Evolutionary conservation across 805 yeast genomes (phyloP), one percentile per base, ranked within the genome.

Genomic region (Lipomyces yamadae): DNA sequence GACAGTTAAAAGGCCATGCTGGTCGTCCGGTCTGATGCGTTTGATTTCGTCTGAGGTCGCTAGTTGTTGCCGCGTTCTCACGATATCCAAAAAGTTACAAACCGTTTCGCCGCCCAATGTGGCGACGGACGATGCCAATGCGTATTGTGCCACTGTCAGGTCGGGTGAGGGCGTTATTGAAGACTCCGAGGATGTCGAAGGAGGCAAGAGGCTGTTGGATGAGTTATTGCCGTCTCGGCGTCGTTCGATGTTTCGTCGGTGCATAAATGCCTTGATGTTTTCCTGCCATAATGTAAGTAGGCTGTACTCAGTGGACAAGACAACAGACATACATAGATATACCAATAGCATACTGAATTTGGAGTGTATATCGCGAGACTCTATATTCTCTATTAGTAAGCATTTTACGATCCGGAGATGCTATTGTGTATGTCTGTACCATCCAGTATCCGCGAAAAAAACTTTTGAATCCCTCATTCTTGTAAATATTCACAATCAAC

Each of bases 401-500:
- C 55, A 3, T 11, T 5, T 18, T 24, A 24, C 24, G n/a, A 2
- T 10, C 30, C 30, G 30, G 30, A 4, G 52, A n/a, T 1, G 30
- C n/a, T 24, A 24, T 18, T 48, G 53, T n/a, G 30, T 10, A 18
- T 18, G n/a, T 11, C 13, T 64, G 30, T 65, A 69, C 73, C 81
- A 80, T 77, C 78, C 79, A 78, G 69, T 80, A 80, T 10, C 99
- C 99, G 71, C 96, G 84, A 79, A 86, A 93, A 70, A 90, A 82
- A 3, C 98, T 98, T 63, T 77, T 79, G 57, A 89, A 30, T 2
- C 98, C 98, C 73, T 91, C 97, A 0, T 79, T 77, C 52, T 76
- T 77, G 74, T 82, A 86, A 37, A 94, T 76, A 13, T 63, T 55
- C 13, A 66, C 59, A 29, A 78, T 58, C 15, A 76, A 70, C 50